Conservation (phyloP, 352 stramenopile genomes). For the Phytophthora ramorum region DNA sequence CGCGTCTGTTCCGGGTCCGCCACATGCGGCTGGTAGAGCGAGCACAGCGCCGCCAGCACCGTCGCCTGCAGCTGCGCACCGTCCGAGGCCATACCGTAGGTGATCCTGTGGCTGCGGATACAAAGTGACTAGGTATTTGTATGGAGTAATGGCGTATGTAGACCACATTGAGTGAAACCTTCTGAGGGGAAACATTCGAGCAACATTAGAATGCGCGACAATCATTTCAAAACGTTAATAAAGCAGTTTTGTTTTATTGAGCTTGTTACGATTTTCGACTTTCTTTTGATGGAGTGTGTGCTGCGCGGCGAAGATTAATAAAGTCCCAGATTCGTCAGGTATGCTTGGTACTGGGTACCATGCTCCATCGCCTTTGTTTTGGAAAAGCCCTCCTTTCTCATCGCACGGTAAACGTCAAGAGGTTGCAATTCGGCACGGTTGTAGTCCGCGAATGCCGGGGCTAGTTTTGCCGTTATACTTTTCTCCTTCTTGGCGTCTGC, state of each 20-base stretch:
- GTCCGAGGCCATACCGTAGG: not conserved
- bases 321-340: not conserved
- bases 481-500: not conserved
- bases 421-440: not conserved
- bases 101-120: not conserved
- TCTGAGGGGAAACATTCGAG: too few relatives aligned
- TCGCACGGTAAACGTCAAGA: not conserved
- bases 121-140: too few relatives aligned
- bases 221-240: too few relatives aligned
- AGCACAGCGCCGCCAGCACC: conserved; percentile 58
- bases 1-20: conserved; percentile 60
- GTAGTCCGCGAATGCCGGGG: not conserved
- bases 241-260: too few relatives aligned
- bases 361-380: not conserved
- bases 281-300: too few relatives aligned
- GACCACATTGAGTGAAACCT: too few relatives aligned
- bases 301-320: not conserved
- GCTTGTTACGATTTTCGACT: too few relatives aligned
- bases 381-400: not conserved
- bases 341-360: not conserved
- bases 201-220: too few relatives aligned
- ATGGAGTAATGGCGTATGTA: too few relatives aligned
- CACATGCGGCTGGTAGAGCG: conserved; percentile 67
- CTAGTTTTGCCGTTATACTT: not conserved
- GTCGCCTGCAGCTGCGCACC: conserved; percentile 32